Conservation (phyloP, 2,329 filamentous ascomycete species). For the Colletotrichum paranaense region DNA sequence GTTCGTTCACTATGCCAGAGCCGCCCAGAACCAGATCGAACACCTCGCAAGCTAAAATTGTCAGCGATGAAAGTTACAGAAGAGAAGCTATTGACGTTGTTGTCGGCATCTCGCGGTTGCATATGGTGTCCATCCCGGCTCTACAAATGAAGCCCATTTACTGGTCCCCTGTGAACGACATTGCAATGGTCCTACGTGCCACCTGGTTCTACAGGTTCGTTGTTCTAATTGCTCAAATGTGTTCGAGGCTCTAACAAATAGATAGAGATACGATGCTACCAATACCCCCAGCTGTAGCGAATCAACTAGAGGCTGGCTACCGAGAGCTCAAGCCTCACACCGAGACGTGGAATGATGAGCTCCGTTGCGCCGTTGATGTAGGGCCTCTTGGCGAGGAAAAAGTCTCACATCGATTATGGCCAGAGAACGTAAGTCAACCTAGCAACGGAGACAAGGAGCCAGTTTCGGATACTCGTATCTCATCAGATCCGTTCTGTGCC, state of each 20-base stretch:
- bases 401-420: slow-evolving; percentile 86
- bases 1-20: background rate
- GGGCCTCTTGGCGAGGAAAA: slow-evolving; percentile 93
- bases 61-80: slow-evolving; percentile 15
- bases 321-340: slow-evolving; percentile 88
- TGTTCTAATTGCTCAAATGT: slow-evolving; percentile 1
- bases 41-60: background rate
- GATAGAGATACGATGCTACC: slow-evolving; percentile 86
- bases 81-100: slow-evolving; percentile 69
- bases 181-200: slow-evolving; percentile 82
- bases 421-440: slow-evolving; percentile 59
- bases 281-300: slow-evolving; percentile 85
- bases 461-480: slow-evolving; percentile 47
- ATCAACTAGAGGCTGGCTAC: slow-evolving; percentile 93
- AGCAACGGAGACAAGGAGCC: slow-evolving; percentile 46
- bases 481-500: slow-evolving; percentile 68
- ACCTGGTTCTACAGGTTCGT: slow-evolving; percentile 92
- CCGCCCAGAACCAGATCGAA: background rate
- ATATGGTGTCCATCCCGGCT: slow-evolving; percentile 85
- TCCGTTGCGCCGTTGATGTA: slow-evolving; percentile 90
- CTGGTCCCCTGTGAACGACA: slow-evolving; percentile 93
- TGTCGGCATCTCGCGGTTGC: slow-evolving; percentile 89
- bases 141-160: slow-evolving; percentile 96
- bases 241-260: slow-evolving; percentile 4
- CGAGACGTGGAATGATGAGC: slow-evolving; percentile 91